Evolutionary conservation across 2,329 filamentous ascomycete genomes (phyloP), one percentile per base, ranked within the genome.

Genomic region (Talaromyces piceae): DNA sequence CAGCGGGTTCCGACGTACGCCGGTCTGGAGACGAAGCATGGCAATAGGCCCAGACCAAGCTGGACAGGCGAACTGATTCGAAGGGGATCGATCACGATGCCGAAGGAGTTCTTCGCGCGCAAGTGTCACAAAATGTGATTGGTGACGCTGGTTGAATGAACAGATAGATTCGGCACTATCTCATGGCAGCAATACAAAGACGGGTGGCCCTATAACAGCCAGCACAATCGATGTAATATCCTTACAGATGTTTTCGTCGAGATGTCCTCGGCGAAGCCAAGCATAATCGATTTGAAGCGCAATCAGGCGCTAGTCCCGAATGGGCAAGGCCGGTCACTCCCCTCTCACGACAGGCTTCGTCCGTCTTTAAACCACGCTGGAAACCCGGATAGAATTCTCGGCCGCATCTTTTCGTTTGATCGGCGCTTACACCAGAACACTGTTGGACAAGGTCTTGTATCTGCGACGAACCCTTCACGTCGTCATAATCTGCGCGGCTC

Each of bases 1-100:
- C 18, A 61, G 49, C 23, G 61, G 61, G 54, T 57, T 53, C 56
- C 57, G 61, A 56, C 61, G 55, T 47, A 58, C 47, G 49, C 60
- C 60, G 48, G 65, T 51, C 6, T 60, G 64, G 50, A 63, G 64
- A 50, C 65, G 64, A 49, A 68, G 54, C 67, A 69, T 68, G 20
- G 41, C 28, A 39, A 47, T 45, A 45, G 48, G 44, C 59, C 56
- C 47, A 48, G 25, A 7, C 46, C 22, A 33, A 45, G 48, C 47
- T 33, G 30, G 6, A 16, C 26, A 50, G 41, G 37, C 28, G 43
- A 43, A 51, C 30, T 26, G 45, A 28, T 31, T 39, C n/a, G n/a
- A n/a, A n/a, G n/a, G n/a, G n/a, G n/a, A n/a, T n/a, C n/a, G n/a
- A n/a, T n/a, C n/a, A n/a, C 33, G 16, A 9, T 37, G 33, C 11